Base-by-base conservation (phyloP, 2,329 filamentous ascomycete genomes). In the Pseudonectria foliicola region DNA sequence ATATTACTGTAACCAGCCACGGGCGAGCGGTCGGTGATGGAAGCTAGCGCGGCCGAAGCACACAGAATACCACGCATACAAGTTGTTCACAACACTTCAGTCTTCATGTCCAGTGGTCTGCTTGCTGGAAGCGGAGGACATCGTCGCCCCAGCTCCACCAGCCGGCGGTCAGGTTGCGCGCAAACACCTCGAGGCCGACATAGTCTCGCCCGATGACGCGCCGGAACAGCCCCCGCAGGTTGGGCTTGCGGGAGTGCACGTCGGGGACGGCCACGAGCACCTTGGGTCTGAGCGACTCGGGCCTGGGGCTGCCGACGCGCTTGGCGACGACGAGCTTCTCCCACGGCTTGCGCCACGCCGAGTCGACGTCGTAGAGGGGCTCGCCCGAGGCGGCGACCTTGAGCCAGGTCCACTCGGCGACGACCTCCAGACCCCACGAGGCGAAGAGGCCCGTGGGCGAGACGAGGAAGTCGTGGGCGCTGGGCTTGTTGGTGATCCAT, bases 101-200 rank as follows among this genome's bases (percentile, higher is more conserved):
- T 34, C 41, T 34, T 31, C 43, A 38, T 39, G 21, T 35, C 75
- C 75, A 81, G 48, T 70, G 60, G 25, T 69, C 62, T 6, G 67
- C 56, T 39, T 70, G 67, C 51, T 89, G 85, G 48, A 83, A 88
- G 41, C 74, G 75, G 38, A 86, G 57, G 7, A 75, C 80, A 49
- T 90, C 79, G 46, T 88, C 71, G 3, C 85, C 85, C 83, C 82
- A 89, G 18, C 74, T 73, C 72, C 79, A 84, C 85, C 85, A 90
- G 0, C 82, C 82, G 7, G 76, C 70, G 2, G 84, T 85, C 29
- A 87, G 60, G 53, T 82, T 77, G 37, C 85, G 70, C 2, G 84
- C 82, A 61, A 90, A 92, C 2, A 89, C 66, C 58, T 92, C 85
- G n/a, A 89, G 62, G 3, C 73, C 82, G 12, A 55, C 52, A 46